These are phyloP conservation scores for Russula brevipes DNA, from an alignment of 768 basidiomycete genomes.

Conservation along the genomic window DNA sequence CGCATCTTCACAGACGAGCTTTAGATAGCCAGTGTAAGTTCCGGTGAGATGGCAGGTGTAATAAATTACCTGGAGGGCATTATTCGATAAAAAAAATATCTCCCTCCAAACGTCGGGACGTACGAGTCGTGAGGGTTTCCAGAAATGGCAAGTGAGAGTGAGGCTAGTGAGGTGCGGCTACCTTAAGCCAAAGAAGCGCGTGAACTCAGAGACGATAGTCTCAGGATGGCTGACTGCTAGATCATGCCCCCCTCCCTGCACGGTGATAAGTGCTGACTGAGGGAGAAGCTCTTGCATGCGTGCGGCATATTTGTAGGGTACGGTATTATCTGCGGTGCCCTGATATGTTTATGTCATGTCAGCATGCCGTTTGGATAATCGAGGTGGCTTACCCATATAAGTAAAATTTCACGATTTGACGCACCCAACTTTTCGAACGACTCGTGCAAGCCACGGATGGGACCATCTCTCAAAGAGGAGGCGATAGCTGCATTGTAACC, in stretches of 20 bases:
- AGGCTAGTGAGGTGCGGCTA: neutral
- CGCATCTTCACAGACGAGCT: slow-evolving; percentile 3
- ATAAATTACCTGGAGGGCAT: slow-evolving; percentile 17
- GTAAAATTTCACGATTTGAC: slow-evolving; percentile 45
- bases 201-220: slow-evolving; percentile 20
- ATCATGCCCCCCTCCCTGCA: slow-evolving; percentile 53
- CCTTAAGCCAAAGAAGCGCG: slow-evolving; percentile 20
- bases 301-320: slow-evolving; percentile 49
- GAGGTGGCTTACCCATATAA: slow-evolving; percentile 55
- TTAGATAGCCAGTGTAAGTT: slow-evolving; percentile 5
- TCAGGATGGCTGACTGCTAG: slow-evolving; percentile 25
- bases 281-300: slow-evolving; percentile 45
- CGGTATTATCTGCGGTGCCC: slow-evolving; percentile 57
- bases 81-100: neutral
- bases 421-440: slow-evolving; percentile 50
- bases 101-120: neutral
- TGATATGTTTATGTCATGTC: slow-evolving; percentile 24
- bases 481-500: slow-evolving; percentile 75
- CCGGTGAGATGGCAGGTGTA: neutral
- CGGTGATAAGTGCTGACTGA: slow-evolving; percentile 41
- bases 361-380: neutral
- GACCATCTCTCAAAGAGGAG: slow-evolving; percentile 67
- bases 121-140: slow-evolving; percentile 14
- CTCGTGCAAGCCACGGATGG: slow-evolving; percentile 55
- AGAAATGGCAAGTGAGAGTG: neutral